phyloP scores from a whole-genome alignment of 2,329 filamentous ascomycete genomes.

The Sporothrix phasma region DNA sequence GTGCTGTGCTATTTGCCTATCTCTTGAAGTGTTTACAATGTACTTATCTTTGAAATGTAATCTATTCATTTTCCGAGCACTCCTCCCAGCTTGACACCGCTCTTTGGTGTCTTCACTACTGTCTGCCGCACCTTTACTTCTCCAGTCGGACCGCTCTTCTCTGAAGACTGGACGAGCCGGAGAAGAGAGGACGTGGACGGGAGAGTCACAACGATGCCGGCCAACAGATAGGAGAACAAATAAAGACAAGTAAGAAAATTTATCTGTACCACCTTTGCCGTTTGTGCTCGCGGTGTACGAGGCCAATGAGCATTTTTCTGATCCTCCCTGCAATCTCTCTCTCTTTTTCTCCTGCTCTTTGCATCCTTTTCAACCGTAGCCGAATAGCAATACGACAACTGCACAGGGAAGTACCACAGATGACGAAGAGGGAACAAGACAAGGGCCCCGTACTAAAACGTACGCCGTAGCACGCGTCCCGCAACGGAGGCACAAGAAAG shows the following conservation, averaged over 20 bases:
- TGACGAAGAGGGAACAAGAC: neutral
- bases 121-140: neutral
- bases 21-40: neutral
- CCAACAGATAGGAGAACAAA: neutral
- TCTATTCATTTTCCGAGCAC: neutral
- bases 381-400: neutral
- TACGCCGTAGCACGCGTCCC: neutral
- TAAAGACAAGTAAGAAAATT: neutral
- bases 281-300: neutral
- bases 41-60: neutral
- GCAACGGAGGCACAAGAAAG: neutral
- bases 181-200: neutral
- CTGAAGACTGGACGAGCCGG: neutral
- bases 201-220: neutral
- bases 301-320: neutral
- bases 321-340: neutral
- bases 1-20: too few species aligned
- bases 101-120: neutral
- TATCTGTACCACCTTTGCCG: neutral
- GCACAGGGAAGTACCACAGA: neutral
- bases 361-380: neutral
- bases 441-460: neutral
- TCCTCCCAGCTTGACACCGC: neutral
- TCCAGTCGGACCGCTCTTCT: neutral
- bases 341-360: neutral